Evolutionary conservation across 345 rosid genomes (phyloP).

Genomic region (Crucihimalaya himalaica): DNA sequence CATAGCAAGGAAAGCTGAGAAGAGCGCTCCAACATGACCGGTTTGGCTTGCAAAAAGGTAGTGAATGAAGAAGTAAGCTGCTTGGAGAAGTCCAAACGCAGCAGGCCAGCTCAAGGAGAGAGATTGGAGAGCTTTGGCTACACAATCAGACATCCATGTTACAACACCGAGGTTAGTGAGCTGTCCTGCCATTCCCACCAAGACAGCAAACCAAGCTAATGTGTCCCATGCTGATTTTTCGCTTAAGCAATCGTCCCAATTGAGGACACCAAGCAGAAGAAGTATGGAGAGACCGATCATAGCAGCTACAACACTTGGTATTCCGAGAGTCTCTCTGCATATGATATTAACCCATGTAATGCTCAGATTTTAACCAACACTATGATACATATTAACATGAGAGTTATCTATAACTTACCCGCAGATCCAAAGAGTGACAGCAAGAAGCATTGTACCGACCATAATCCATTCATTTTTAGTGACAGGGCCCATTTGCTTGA

Average conservation of each 20-base stretch:
- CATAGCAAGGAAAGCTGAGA: conserved; percentile 98
- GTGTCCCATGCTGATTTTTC: conserved; percentile 99
- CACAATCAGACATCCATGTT: conserved; percentile 81
- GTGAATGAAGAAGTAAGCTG: conserved; percentile 89
- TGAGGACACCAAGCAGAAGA: conserved; percentile 83
- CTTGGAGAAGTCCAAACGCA: conserved; percentile 84
- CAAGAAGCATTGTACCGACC: conserved; percentile 92
- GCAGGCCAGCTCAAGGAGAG: conserved; percentile 90
- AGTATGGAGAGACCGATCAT: conserved; percentile 92
- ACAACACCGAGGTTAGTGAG: conserved; percentile 87
- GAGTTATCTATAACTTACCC: conserved; percentile 58
- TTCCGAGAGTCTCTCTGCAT: conserved; percentile 72
- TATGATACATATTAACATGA: neutral
- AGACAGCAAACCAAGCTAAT: conserved; percentile 88
- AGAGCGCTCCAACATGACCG: conserved; percentile 92
- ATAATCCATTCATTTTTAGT: conserved; percentile 84
- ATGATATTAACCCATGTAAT: conserved; percentile 2
- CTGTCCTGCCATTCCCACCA: conserved; percentile 97
- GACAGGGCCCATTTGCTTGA: conserved; percentile 81
- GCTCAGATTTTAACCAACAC: neutral
- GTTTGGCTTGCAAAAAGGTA: conserved; percentile 98
- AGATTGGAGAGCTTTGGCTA: conserved; percentile 65
- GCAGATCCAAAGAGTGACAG: conserved; percentile 86
- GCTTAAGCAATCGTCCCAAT: conserved; percentile 94
- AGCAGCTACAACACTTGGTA: conserved; percentile 96